Conservation (phyloP, 148 eudicot species). For the Vaccinium vitisidaea region DNA sequence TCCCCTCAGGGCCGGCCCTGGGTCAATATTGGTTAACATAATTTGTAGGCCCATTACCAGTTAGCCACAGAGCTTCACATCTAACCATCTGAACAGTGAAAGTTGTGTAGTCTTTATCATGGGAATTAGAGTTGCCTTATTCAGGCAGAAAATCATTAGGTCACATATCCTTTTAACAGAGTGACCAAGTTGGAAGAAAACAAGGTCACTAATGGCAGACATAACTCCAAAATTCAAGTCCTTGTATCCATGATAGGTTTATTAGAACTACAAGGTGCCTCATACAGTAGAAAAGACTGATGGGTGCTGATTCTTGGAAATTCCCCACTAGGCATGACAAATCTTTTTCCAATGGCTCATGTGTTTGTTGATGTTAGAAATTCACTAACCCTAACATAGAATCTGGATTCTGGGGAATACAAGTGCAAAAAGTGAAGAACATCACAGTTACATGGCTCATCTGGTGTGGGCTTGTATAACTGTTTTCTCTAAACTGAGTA, state of each 20-base stretch:
- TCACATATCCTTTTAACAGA: not conserved
- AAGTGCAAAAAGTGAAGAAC: too few relatives aligned
- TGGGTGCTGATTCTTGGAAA: not conserved
- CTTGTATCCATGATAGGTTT: not conserved
- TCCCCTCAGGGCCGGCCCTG: too few relatives aligned
- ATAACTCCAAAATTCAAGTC: conserved; percentile 10
- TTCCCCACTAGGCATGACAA: not conserved
- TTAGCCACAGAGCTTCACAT: not conserved
- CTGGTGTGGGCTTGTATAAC: too few relatives aligned
- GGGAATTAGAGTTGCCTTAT: not conserved
- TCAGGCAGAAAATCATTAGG: not conserved
- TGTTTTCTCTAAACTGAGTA: too few relatives aligned
- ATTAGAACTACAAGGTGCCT: conserved; percentile 7
- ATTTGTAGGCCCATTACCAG: not conserved
- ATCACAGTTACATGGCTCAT: too few relatives aligned
- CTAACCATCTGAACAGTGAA: not conserved
- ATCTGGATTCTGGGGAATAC: too few relatives aligned
- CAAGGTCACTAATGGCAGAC: conserved; percentile 14
- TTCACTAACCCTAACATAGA: too few relatives aligned
- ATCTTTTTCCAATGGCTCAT: not conserved
- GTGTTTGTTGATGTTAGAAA: not conserved
- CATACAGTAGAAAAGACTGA: not conserved
- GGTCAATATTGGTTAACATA: not conserved
- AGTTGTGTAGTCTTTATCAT: not conserved
- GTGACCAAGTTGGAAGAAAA: conserved; percentile 2